Conservation (phyloP, 164 flowering plant genomes). For the Chloranthus sessilifolius region DNA sequence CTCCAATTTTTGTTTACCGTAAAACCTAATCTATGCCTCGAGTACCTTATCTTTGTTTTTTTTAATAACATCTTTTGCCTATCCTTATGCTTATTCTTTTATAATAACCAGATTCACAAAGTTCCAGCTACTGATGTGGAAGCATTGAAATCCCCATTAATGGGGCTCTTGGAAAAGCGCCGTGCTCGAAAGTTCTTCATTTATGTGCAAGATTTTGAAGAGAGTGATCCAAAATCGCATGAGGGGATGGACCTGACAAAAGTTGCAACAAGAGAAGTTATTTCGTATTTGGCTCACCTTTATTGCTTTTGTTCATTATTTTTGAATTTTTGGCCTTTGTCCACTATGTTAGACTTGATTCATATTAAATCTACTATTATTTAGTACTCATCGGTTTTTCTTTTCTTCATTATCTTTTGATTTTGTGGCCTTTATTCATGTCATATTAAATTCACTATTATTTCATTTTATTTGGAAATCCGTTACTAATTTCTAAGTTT, state of each 20-base stretch:
- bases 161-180: conserved; percentile 96
- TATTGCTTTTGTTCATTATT: background rate
- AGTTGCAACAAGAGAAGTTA: conserved; percentile 72
- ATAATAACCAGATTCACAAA: conserved; percentile 57
- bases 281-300: conserved; percentile 43
- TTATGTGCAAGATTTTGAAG: conserved; percentile 93
- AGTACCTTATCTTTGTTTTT: too few species aligned
- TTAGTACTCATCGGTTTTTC: too few species aligned
- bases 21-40: background rate
- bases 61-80: background rate
- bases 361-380: background rate
- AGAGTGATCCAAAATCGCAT: conserved; percentile 84
- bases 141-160: conserved; percentile 84
- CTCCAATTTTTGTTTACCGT: background rate
- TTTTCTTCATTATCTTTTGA: too few species aligned
- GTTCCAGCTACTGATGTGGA: conserved; percentile 98
- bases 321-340: too few species aligned
- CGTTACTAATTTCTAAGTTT: too few species aligned
- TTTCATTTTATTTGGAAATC: too few species aligned
- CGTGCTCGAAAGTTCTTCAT: conserved; percentile 90
- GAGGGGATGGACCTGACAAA: conserved; percentile 76
- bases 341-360: background rate
- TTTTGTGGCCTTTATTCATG: too few species aligned
- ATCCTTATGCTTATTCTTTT: background rate
- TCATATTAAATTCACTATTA: too few species aligned